Base-by-base conservation (phyloP, 2,329 filamentous ascomycete species). In the Sclerotinia borealis region DNA sequence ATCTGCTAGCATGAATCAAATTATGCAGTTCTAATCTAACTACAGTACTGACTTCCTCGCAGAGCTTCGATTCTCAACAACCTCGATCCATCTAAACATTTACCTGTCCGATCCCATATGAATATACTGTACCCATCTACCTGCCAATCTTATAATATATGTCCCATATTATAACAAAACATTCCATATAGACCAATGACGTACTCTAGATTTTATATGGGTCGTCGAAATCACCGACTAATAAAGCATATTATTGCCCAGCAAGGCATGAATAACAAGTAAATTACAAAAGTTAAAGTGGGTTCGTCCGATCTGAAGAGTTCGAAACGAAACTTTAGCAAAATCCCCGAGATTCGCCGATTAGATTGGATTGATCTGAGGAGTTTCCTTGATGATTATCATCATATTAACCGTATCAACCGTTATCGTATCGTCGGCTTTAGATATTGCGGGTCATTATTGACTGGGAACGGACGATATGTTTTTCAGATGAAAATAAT, bases 121-220 rank as follows among this genome's bases (percentile, higher is more conserved):
- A 25, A 55, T 55, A n/a, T 43, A 43, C n/a, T n/a, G n/a, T n/a
- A n/a, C n/a, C n/a, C n/a, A n/a, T 19, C 36, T 41, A 55, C 15
- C 17, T 39, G 25, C 10, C 37, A 43, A 22, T 41, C 19, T 37
- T 25, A 56, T 56, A 56, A 22, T 9, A 31, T 15, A 13, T 3
- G 52, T 56, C 37, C 52, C 37, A 56, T 56, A 56, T 56, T 43
- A 43, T 56, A 56, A 56, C 52, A 56, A 31, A 29, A 15, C 19
- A 25, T 34, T 17, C 11, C 6, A 9, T 43, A 56, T 43, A 54
- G 50, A 39, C 52, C 52, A 43, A 56, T 56, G 37, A 56, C 52
- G 52, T 31, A 31, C 52, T n/a, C 31, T 43, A 31, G 13, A 31
- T 17, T 6, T 15, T 43, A 27, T 29, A 22, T 29, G 31, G 54